Percentiles rank a stretch among this genome's conserved stretches.
phyloP scores from a whole-genome alignment of 106 monocot species.

The Dactylorhiza incarnata region DNA sequence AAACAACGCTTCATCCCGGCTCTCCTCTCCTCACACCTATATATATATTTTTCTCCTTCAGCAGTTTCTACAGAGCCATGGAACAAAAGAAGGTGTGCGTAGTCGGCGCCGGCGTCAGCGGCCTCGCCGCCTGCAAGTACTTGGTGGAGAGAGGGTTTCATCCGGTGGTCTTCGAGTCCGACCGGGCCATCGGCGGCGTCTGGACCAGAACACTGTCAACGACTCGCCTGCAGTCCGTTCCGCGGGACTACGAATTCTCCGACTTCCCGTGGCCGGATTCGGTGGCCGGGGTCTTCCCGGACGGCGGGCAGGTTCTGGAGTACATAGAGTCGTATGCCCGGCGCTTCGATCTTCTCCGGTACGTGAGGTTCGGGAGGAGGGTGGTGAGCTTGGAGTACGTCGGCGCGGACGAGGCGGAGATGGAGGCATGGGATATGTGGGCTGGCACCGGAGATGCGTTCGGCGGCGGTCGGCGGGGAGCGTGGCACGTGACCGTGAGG shows the following conservation, averaged over 20 bases:
- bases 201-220: constrained; percentile 29
- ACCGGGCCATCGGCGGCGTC: constrained; percentile 31
- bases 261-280: constrained; percentile 46
- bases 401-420: constrained; percentile 25
- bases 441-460: constrained; percentile 30
- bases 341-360: constrained; percentile 19
- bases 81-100: constrained; percentile 27
- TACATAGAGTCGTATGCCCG: constrained; percentile 33
- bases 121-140: constrained; percentile 39
- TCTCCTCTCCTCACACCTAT: too few relatives aligned
- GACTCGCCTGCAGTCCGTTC: constrained; percentile 45
- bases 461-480: constrained; percentile 11
- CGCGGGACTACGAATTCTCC: constrained; percentile 26
- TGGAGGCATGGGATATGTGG: constrained; percentile 37
- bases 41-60: too few relatives aligned
- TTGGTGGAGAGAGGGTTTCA: constrained; percentile 23
- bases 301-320: constrained; percentile 24
- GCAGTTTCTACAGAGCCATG: not conserved
- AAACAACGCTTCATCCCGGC: too few relatives aligned
- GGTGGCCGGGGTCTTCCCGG: constrained; percentile 20
- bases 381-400: constrained; percentile 33
- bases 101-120: constrained; percentile 54
- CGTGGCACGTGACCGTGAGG: constrained; percentile 31
- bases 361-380: constrained; percentile 17
- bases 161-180: constrained; percentile 38